Conservation (phyloP, 2,329 filamentous ascomycete genomes). For the Albifimbria verrucaria region DNA sequence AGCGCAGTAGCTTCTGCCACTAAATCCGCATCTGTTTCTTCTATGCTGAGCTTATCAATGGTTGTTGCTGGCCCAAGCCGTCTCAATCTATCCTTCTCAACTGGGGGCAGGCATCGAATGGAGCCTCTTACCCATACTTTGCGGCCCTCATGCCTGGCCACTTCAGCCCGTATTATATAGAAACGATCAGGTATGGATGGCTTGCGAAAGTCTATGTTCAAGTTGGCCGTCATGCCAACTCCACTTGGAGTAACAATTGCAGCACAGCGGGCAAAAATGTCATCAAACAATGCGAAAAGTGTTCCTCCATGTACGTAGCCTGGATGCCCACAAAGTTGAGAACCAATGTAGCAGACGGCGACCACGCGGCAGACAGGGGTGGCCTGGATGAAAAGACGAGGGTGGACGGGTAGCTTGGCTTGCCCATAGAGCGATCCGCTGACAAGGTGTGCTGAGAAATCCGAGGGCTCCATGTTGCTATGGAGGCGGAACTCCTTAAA, state of each 20-base stretch:
- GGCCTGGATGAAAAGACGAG: neutral
- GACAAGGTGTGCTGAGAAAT: slow-evolving; percentile 1
- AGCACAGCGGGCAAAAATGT: slow-evolving; percentile 3
- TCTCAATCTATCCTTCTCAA: neutral
- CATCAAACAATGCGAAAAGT: slow-evolving; percentile 2
- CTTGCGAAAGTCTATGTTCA: slow-evolving; percentile 4
- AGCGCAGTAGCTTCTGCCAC: slow-evolving; percentile 2
- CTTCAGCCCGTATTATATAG: slow-evolving; percentile 2
- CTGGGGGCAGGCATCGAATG: neutral
- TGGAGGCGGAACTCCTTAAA: slow-evolving; percentile 2
- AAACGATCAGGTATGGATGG: neutral
- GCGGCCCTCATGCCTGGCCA: slow-evolving; percentile 1
- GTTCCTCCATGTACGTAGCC: slow-evolving; percentile 3
- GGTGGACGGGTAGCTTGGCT: neutral
- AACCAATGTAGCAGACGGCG: neutral
- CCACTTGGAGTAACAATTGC: neutral
- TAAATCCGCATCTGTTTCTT: neutral
- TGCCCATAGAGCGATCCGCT: neutral
- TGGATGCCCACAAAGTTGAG: slow-evolving; percentile 1
- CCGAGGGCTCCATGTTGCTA: neutral
- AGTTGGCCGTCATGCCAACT: slow-evolving; percentile 4
- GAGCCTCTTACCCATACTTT: slow-evolving; percentile 4
- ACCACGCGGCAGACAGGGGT: neutral
- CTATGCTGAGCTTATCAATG: neutral
- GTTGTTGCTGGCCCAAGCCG: neutral